Base-by-base conservation (phyloP, 371 early-diverging fungal genomes). In the Mortierella sp. region DNA sequence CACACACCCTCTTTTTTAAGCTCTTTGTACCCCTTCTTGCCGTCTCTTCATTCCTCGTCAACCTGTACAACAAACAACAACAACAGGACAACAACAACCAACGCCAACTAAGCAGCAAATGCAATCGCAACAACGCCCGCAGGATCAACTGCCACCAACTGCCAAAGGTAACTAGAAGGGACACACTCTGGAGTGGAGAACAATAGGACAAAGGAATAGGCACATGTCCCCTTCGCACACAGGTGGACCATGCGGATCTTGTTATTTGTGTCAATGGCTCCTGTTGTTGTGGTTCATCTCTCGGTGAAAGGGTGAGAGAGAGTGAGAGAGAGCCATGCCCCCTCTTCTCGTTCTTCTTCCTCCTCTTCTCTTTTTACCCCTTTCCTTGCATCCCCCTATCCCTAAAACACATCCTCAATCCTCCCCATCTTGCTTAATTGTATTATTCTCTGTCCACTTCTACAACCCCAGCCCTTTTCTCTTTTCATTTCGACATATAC, bases 41-140 rank as follows among this genome's bases (percentile, higher is more conserved):
- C 53, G 6, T 19, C 28, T 26, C 28, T 11, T 57, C 28, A 57
- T 57, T 57, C 28, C 13, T 26, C 28, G 57, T 28, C 28, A 10
- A 31, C 26, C 31, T 51, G 43, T 46, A 72, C 26, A 34, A 24
- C 53, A 19, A n/a, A 69, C 24, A 69, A 43, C 61, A n/a, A 16
- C 55, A 21, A 37, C 50, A 74, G 16, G 16, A 4, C 54, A 28
- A 21, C 44, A 73, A 26, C 70, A 69, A 10, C 2, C 50, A n/a
- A n/a, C 11, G 37, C 50, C 64, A 28, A 34, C 34, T n/a, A 69
- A 46, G 13, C 14, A 34, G 3, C 71, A 14, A 19, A 46, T 70
- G 48, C 71, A 70, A 48, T 5, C n/a, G 48, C 71, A 70, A 44
- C 43, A 70, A 40, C 67, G 24, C 24, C 24, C 67, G 67, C 67